These are phyloP conservation scores for Emydomyces testavorans DNA, from an alignment of 2,329 filamentous ascomycete genomes.

Conservation along the genomic window DNA sequence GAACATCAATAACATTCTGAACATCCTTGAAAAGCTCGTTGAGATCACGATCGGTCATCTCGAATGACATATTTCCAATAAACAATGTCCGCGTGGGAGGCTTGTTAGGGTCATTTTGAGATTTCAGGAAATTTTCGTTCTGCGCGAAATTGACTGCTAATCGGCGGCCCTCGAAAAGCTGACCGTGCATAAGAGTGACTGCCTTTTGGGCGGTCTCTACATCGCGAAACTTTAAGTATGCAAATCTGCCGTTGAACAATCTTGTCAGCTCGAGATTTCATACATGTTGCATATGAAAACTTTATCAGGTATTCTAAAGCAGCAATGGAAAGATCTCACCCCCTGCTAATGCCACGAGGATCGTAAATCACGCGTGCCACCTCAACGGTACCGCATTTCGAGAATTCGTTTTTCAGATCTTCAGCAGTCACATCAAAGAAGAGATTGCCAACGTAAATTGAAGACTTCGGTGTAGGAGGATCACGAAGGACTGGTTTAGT, in stretches of 20 bases:
- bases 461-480: constrained; percentile 29
- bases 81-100: constrained; percentile 56
- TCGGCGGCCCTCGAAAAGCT: constrained; percentile 52
- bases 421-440: constrained; percentile 55
- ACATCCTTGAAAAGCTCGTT: constrained; percentile 64
- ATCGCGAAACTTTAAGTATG: constrained; percentile 50
- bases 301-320: neutral
- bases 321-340: constrained; percentile 44
- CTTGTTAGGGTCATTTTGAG: constrained; percentile 23
- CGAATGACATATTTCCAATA: constrained; percentile 76
- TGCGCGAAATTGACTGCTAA: constrained; percentile 51
- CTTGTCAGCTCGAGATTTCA: neutral
- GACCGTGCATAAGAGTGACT: constrained; percentile 47
- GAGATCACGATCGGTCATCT: constrained; percentile 72
- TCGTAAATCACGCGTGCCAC: constrained; percentile 49
- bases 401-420: constrained; percentile 49
- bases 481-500: constrained; percentile 11
- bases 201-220: constrained; percentile 45
- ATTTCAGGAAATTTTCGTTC: constrained; percentile 16
- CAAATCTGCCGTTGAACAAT: constrained; percentile 42
- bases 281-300: neutral
- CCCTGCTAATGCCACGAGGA: constrained; percentile 54
- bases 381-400: constrained; percentile 46
- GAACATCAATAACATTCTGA: constrained; percentile 59
- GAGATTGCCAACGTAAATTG: constrained; percentile 57